Base-by-base conservation (phyloP, 768 basidiomycete genomes). In the Boletus reticulatus region DNA sequence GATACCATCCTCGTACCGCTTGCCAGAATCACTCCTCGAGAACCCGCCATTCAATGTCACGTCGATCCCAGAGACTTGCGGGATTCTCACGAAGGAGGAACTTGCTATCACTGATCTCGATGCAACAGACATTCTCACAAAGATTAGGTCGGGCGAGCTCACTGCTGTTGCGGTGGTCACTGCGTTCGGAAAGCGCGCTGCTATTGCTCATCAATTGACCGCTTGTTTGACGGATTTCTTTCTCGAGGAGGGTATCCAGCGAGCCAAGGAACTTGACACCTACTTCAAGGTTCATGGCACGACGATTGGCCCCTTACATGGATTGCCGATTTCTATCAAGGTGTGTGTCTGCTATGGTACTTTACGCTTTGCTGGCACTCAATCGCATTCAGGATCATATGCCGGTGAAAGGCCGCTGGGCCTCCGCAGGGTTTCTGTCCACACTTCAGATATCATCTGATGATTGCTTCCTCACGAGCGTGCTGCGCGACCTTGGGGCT, bases 101-200 rank as follows among this genome's bases (percentile, higher is more conserved):
- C 56, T 76, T 31, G 63, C 63, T 7, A 68, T 76, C 4, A 75
- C 75, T 6, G 62, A 65, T 11, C 62, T 73, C 3, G 76, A 77
- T 39, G 74, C 76, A 19, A 75, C 72, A 16, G 67, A 60, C 7
- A 50, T 77, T 27, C 48, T 70, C 17, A 46, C 60, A 42, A 56
- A 59, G 8, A 69, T 77, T 42, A 67, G 67, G 10, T 55, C 50
- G 6, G 67, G 71, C 12, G 41, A 68, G 49, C 65, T 72, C 29
- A 70, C 74, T 0, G 72, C 77, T 2, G 76, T 79, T 7, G 70
- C 72, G 17, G 76, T 76, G 22, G 70, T 73, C 6, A 66, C 62
- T 14, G 80, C 80, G 2, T 81, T 77, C 55, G 74, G 65, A 50
- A 80, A 80, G 64, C 70, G 82, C n/a, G 80, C 82, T 11, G 74